Evolutionary conservation across 164 flowering plant genomes (phyloP), one percentile per base, ranked within the genome.

Genomic region (Stephania japonica): DNA sequence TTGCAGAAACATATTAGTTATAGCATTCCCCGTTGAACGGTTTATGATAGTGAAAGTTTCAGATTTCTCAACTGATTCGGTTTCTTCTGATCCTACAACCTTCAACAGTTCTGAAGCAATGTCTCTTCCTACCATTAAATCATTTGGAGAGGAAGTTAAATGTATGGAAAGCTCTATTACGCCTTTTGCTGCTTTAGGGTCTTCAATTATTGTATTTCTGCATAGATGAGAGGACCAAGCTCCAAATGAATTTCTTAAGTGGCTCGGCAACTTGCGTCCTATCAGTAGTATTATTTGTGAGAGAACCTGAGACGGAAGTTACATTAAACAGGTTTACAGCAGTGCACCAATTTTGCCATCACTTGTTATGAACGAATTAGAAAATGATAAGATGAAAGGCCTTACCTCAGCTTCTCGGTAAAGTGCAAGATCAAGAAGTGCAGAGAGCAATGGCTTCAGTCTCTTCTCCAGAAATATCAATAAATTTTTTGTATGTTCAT

Each of bases 31-130:
- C 63, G 98, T 90, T 72, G 87, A 86, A 63, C 74, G 77, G 76
- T 86, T 88, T 80, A 93, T 83, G 75, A 91, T 64, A 5, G 86
- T 84, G 78, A 75, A 90, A 56, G 70, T 75, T 75, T 86, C 88
- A 63, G 92, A 90, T 56, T 42, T 77, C 75, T 84, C 84, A 32
- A 71, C 38, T 49, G 86, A 77, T 41, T 70, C 83, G 25, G 49
- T 70, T 19, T 23, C 76, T 65, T 84, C 90, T 61, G 87, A 80
- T 42, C 89, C 90, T 53, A 75, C 73, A 38, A 90, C 82, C 73
- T 89, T 78, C 70, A 83, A 67, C 62, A 93, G 80, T 78, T 90
- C 91, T 62, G 76, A 72, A 23, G 90, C 88, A 81, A 91, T 74
- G 62, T 81, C 84, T 79, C 81, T 84, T 65, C 87, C 90, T 56